Evolutionary conservation across 495 filamentous ascomycete genomes (phyloP).

Genomic region (Daldinia bambusicola): DNA sequence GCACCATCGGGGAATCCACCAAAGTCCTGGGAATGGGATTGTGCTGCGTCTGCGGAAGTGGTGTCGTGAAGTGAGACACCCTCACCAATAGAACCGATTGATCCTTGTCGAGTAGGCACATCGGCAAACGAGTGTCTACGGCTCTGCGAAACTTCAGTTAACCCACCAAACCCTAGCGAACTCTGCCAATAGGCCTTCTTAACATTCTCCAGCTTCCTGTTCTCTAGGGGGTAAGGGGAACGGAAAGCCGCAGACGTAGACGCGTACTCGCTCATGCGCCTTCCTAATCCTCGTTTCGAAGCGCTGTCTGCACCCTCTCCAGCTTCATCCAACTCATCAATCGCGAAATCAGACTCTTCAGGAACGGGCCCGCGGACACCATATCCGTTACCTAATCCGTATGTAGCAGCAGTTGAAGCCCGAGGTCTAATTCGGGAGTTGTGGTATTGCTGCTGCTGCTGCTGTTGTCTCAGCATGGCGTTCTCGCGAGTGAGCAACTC

Average conservation of each 20-base stretch:
- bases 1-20: conserved; percentile 47
- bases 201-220: conserved; percentile 78
- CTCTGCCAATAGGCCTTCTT: conserved; percentile 91
- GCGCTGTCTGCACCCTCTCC: conserved; percentile 65
- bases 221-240: conserved; percentile 70
- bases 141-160: conserved; percentile 80
- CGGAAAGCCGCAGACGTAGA: conserved; percentile 65
- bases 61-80: conserved; percentile 56
- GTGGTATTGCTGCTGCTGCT: conserved; percentile 67
- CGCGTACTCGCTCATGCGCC: conserved; percentile 72
- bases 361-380: conserved; percentile 70
- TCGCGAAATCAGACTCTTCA: conserved; percentile 75
- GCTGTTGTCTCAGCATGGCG: conserved; percentile 74
- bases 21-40: conserved; percentile 54
- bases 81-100: conserved; percentile 72
- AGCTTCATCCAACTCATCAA: conserved; percentile 74
- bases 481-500: conserved; percentile 80
- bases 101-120: conserved; percentile 72
- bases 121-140: conserved; percentile 98
- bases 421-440: conserved; percentile 70
- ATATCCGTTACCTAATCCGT: conserved; percentile 66
- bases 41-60: conserved; percentile 52
- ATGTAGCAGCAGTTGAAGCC: conserved; percentile 64
- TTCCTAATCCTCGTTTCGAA: conserved; percentile 63
- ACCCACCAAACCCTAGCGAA: conserved; percentile 78